A percentile compares a stretch with the other conserved stretches of the same genome.
phyloP scores from a whole-genome alignment of 768 basidiomycete genomes.

The Galerina sulciceps region DNA sequence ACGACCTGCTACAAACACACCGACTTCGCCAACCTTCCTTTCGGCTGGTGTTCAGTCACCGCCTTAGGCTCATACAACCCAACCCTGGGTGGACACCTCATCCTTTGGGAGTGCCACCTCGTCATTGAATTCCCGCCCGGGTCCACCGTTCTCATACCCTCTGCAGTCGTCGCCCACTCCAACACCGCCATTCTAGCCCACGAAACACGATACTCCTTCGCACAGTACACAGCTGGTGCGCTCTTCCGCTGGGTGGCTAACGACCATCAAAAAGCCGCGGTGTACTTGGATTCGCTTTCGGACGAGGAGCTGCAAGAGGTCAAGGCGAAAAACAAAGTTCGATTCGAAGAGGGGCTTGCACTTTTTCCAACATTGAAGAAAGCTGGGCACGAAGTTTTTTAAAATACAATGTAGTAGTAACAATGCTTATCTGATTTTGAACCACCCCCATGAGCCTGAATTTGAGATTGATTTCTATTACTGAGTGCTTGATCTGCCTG shows the following conservation, averaged over 20 bases:
- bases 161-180: slow-evolving; percentile 4
- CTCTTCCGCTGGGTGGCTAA: slow-evolving; percentile 6
- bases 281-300: neutral
- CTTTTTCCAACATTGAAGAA: too few species aligned
- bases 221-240: slow-evolving; percentile 7
- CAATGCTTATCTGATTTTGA: too few species aligned
- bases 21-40: slow-evolving; percentile 5
- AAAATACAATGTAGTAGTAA: too few species aligned
- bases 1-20: slow-evolving; percentile 5
- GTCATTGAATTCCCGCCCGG: slow-evolving; percentile 10
- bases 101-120: slow-evolving; percentile 2
- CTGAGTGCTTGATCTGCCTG: too few species aligned
- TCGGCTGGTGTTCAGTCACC: slow-evolving; percentile 2
- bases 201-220: slow-evolving; percentile 6
- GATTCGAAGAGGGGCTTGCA: neutral
- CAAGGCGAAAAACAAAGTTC: neutral
- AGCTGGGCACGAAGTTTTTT: too few species aligned
- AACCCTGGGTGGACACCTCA: neutral
- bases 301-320: neutral
- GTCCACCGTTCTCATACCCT: slow-evolving; percentile 2
- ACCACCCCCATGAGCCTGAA: too few species aligned
- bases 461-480: too few species aligned
- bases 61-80: slow-evolving; percentile 2
- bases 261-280: neutral
- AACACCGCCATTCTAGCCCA: neutral